These are phyloP conservation scores for Elaeis guineensis DNA, from an alignment of 176 grass and related monocot species.

Conservation along the genomic window DNA sequence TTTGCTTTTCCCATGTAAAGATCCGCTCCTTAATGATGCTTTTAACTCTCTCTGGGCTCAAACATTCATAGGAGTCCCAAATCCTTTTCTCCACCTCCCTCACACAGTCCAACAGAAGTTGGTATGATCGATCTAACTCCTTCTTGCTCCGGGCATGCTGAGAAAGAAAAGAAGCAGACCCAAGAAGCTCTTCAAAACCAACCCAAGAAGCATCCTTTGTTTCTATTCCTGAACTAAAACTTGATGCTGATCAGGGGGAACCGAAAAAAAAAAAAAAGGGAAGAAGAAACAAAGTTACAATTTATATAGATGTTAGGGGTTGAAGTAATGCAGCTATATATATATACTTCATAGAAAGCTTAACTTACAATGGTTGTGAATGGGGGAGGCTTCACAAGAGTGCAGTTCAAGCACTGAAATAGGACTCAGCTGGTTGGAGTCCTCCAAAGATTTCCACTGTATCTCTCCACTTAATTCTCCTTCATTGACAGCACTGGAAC, in stretches of 20 bases:
- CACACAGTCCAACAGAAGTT: slow-evolving; percentile 17
- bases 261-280: neutral
- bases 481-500: slow-evolving; percentile 18
- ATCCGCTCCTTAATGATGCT: slow-evolving; percentile 38
- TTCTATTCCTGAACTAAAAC: slow-evolving; percentile 21
- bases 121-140: slow-evolving; percentile 24
- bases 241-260: slow-evolving; percentile 47
- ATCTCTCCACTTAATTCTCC: neutral
- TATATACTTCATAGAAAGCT: neutral
- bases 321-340: too few relatives aligned
- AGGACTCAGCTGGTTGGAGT: slow-evolving; percentile 73
- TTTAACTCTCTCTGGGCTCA: slow-evolving; percentile 2
- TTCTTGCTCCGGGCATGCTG: neutral
- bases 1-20: neutral
- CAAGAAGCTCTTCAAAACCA: slow-evolving; percentile 14
- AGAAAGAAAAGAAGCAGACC: slow-evolving; percentile 14
- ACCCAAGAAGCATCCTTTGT: neutral
- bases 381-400: slow-evolving; percentile 41
- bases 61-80: slow-evolving; percentile 18
- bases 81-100: slow-evolving; percentile 20
- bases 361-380: slow-evolving; percentile 2
- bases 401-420: slow-evolving; percentile 81
- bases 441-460: slow-evolving; percentile 23
- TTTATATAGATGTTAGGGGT: neutral
- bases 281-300: slow-evolving; percentile 2